These are phyloP conservation scores for Kwoniella mangroviensis DNA, from an alignment of 768 basidiomycete species.

Conservation along the genomic window DNA sequence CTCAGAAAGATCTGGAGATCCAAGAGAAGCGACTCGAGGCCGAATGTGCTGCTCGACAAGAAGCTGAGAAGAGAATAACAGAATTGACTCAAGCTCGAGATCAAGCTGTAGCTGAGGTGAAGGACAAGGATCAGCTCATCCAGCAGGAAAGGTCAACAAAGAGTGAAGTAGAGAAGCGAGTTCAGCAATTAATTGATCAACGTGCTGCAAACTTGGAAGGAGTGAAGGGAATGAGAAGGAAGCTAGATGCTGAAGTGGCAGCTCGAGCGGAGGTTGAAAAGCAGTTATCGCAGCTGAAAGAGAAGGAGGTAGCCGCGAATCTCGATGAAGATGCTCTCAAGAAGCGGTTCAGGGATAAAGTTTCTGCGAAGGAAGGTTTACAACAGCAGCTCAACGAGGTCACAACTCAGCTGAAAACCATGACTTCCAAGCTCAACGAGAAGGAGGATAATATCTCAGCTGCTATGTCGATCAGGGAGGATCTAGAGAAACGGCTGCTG, in stretches of 20 bases:
- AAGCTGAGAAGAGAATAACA: constrained; percentile 6
- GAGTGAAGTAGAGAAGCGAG: constrained; percentile 1
- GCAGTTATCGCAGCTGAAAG: constrained; percentile 10
- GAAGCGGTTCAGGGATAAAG: background rate
- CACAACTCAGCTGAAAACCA: background rate
- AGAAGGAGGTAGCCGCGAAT: background rate
- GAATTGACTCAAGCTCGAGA: constrained; percentile 4
- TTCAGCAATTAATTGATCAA: background rate
- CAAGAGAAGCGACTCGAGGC: constrained; percentile 14
- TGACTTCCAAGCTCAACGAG: background rate
- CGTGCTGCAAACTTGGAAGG: constrained; percentile 10
- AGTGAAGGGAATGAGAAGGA: constrained; percentile 2
- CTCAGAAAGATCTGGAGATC: constrained; percentile 15
- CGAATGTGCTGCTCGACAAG: constrained; percentile 6
- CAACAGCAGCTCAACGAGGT: background rate
- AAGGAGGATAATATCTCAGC: background rate
- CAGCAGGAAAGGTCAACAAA: background rate
- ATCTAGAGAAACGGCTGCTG: background rate
- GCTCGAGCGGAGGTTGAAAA: background rate
- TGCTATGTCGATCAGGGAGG: background rate
- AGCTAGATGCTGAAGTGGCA: constrained; percentile 4
- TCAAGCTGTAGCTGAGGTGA: constrained; percentile 7
- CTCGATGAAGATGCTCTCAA: background rate
- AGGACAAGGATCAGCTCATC: background rate
- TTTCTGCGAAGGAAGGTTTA: constrained; percentile 3